Conservation (phyloP, 2,329 filamentous ascomycete genomes). For the Cladorrhinum sp. region DNA sequence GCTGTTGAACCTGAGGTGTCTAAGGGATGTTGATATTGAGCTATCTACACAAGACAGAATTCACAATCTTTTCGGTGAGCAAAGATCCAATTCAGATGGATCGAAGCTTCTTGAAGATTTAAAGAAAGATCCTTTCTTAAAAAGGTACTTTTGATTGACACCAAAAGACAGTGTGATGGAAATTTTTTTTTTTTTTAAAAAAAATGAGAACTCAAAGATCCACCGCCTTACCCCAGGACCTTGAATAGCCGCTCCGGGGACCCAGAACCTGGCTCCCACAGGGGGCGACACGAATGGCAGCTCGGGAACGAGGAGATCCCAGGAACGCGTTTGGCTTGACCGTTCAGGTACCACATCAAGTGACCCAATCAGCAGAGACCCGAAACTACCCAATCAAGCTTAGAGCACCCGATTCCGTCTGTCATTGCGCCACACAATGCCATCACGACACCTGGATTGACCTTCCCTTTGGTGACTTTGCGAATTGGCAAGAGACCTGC, state of each 20-base stretch:
- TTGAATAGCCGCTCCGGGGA: conserved; percentile 27
- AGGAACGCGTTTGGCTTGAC: conserved; percentile 14
- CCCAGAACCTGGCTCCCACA: neutral
- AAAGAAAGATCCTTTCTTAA: neutral
- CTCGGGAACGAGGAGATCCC: conserved; percentile 5
- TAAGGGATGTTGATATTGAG: neutral
- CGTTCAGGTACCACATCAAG: conserved; percentile 27
- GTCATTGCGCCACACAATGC: conserved; percentile 24
- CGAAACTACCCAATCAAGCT: conserved; percentile 23
- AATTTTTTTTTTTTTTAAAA: no score
- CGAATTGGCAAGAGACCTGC: conserved; percentile 7
- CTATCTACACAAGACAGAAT: neutral
- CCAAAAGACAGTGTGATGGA: neutral
- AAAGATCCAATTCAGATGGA: no score
- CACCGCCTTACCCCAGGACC: conserved; percentile 23
- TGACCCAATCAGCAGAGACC: conserved; percentile 30
- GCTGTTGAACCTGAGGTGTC: neutral
- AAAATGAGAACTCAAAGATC: neutral
- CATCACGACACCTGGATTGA: conserved; percentile 24
- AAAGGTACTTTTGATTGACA: neutral
- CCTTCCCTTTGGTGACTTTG: conserved; percentile 17
- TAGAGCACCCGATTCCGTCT: conserved; percentile 21
- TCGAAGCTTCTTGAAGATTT: no score
- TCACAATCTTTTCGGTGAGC: neutral
- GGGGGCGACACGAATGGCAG: conserved; percentile 7